A percentile compares a stretch with the other conserved stretches of the same genome.
These are phyloP conservation scores for Cytospora leucostoma DNA, from an alignment of 2,329 filamentous ascomycete species.

Conservation along the genomic window DNA sequence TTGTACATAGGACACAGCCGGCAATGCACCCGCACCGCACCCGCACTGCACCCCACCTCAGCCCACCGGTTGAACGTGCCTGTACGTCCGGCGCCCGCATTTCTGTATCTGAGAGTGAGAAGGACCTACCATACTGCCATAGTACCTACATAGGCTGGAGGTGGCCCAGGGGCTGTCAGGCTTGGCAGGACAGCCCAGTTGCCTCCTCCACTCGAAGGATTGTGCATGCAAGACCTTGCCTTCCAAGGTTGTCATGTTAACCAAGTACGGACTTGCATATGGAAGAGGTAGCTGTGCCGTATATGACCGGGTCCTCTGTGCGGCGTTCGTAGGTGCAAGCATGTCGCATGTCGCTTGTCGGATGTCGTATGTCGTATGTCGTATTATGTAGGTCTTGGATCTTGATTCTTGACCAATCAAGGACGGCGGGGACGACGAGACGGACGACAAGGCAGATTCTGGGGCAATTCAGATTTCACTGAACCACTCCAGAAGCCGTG, in stretches of 20 bases:
- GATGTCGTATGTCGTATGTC: not conserved
- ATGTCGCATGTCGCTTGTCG: not conserved
- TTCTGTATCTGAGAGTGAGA: not conserved
- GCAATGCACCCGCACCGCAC: not conserved
- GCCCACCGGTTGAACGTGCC: not conserved
- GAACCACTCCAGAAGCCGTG: not conserved
- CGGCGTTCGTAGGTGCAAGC: no score
- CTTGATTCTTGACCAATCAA: slow-evolving; percentile 19
- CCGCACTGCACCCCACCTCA: not conserved
- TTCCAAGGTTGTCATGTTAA: no score
- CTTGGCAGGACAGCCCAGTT: no score
- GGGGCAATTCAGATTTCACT: not conserved
- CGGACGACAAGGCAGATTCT: slow-evolving; percentile 19
- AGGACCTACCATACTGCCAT: no score
- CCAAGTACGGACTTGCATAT: not conserved
- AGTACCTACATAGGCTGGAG: not conserved
- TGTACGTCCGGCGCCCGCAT: not conserved
- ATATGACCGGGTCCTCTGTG: not conserved
- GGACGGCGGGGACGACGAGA: slow-evolving; percentile 9
- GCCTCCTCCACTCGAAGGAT: not conserved
- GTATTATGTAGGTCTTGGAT: slow-evolving; percentile 13
- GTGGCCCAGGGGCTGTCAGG: not conserved
- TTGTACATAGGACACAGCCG: slow-evolving; percentile 2
- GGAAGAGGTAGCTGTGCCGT: not conserved
- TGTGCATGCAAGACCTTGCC: not conserved